Conservation (phyloP, 164 flowering plant genomes). For the Buxus sempervirens region DNA sequence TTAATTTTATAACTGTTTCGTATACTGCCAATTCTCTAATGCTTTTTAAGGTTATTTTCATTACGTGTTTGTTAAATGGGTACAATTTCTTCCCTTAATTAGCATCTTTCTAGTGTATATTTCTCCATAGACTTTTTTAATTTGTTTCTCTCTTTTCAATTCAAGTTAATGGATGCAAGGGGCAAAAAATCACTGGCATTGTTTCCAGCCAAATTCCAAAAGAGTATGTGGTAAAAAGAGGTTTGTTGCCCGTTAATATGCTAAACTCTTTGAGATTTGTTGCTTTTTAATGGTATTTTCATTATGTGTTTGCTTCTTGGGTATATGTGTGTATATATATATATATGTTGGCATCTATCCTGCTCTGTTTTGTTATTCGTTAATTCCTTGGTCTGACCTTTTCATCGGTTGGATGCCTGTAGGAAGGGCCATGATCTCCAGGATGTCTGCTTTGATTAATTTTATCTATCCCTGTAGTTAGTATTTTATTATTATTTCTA, state of each 20-base stretch:
- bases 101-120: neutral
- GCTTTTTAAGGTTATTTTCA: too few relatives aligned
- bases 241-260: slow-evolving; percentile 24
- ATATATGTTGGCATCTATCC: neutral
- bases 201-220: slow-evolving; percentile 89
- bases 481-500: too few relatives aligned
- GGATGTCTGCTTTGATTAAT: too few relatives aligned
- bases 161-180: slow-evolving; percentile 72
- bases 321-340: too few relatives aligned
- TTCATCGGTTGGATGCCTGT: neutral
- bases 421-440: neutral
- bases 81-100: neutral
- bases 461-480: too few relatives aligned
- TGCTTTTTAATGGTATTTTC: too few relatives aligned
- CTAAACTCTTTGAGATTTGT: too few relatives aligned
- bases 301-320: too few relatives aligned
- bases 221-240: slow-evolving; percentile 88
- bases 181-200: slow-evolving; percentile 67
- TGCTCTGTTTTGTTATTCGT: neutral
- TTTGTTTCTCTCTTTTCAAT: slow-evolving; percentile 1
- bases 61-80: too few relatives aligned
- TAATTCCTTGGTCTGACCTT: neutral
- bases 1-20: too few relatives aligned
- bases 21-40: too few relatives aligned
- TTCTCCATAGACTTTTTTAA: neutral